Percentiles rank a stretch among this genome's conserved stretches.
These are phyloP conservation scores for Zygoascus flipseniorum DNA, from an alignment of 805 yeast species.

Conservation along the genomic window DNA sequence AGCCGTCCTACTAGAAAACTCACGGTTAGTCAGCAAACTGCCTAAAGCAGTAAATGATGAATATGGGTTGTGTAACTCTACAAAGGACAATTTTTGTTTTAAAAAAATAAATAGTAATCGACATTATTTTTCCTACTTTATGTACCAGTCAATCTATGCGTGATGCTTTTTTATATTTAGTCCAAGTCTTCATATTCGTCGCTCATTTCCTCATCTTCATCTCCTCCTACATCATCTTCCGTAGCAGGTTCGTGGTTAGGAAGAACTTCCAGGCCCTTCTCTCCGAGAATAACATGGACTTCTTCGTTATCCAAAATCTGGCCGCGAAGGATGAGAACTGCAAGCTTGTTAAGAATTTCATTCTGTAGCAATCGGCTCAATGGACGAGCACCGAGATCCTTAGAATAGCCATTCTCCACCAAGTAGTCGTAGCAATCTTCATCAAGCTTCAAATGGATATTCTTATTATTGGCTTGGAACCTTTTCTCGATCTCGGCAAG, in stretches of 20 bases:
- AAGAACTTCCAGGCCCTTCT: conserved; percentile 64
- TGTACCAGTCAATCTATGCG: not conserved
- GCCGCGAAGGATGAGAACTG: conserved; percentile 78
- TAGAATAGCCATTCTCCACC: conserved; percentile 79
- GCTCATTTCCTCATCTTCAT: conserved; percentile 19
- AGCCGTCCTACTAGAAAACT: not conserved
- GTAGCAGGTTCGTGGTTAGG: conserved; percentile 81
- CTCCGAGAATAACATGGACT: conserved; percentile 51
- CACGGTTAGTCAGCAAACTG: not conserved
- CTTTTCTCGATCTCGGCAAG: conserved; percentile 77
- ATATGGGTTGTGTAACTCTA: not conserved
- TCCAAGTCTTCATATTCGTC: conserved; percentile 6
- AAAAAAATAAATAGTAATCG: not conserved
- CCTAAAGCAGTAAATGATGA: not conserved
- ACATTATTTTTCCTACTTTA: not conserved
- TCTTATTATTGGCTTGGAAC: conserved; percentile 77
- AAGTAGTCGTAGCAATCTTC: conserved; percentile 73
- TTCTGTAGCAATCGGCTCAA: conserved; percentile 78
- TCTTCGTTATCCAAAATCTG: conserved; percentile 83
- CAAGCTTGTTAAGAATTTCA: conserved; percentile 80
- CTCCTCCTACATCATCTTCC: conserved; percentile 31
- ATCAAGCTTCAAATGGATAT: conserved; percentile 61
- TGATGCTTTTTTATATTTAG: not conserved
- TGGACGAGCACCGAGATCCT: conserved; percentile 95
- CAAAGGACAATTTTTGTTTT: not conserved